These are phyloP conservation scores for Fonsecaea pedrosoi DNA, from an alignment of 2,329 filamentous ascomycete species.

Conservation along the genomic window DNA sequence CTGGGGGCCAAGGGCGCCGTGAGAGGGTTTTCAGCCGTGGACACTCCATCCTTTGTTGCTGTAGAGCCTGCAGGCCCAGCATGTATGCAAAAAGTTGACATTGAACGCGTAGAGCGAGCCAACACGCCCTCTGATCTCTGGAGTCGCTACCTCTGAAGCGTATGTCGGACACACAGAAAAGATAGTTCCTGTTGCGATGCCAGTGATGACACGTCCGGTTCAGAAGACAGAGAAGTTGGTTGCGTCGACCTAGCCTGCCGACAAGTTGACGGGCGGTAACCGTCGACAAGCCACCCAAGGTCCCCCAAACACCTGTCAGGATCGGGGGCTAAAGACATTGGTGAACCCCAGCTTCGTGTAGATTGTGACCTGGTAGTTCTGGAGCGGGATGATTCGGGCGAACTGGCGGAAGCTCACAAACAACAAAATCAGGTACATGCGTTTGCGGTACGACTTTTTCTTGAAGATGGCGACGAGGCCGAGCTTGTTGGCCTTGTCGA, in stretches of 20 bases:
- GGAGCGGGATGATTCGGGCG: slow-evolving; percentile 79
- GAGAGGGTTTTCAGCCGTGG: no score
- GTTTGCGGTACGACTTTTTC: slow-evolving; percentile 12
- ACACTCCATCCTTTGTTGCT: no score
- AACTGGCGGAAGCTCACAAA: slow-evolving; percentile 12
- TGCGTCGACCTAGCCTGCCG: slow-evolving; percentile 63
- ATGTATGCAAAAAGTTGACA: slow-evolving; percentile 13
- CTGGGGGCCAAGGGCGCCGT: no score
- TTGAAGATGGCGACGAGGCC: slow-evolving; percentile 13
- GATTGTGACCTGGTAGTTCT: slow-evolving; percentile 79
- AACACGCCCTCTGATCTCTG: slow-evolving; percentile 8
- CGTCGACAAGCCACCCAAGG: slow-evolving; percentile 86
- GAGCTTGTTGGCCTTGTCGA: slow-evolving; percentile 9
- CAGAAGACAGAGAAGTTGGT: slow-evolving; percentile 6
- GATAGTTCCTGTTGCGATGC: slow-evolving; percentile 4
- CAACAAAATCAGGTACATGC: slow-evolving; percentile 13
- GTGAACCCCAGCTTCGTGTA: slow-evolving; percentile 66
- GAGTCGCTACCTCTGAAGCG: slow-evolving; percentile 14
- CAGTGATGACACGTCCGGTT: slow-evolving; percentile 6
- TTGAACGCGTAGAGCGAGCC: slow-evolving; percentile 19
- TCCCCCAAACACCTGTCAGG: slow-evolving; percentile 84
- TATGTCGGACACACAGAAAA: slow-evolving; percentile 16
- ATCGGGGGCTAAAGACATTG: slow-evolving; percentile 56
- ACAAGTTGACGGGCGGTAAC: slow-evolving; percentile 60
- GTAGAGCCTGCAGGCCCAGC: background rate